Evolutionary conservation across 1,284 basidiomycete genomes (phyloP).

Genomic region (Rhizoctonia solani): DNA sequence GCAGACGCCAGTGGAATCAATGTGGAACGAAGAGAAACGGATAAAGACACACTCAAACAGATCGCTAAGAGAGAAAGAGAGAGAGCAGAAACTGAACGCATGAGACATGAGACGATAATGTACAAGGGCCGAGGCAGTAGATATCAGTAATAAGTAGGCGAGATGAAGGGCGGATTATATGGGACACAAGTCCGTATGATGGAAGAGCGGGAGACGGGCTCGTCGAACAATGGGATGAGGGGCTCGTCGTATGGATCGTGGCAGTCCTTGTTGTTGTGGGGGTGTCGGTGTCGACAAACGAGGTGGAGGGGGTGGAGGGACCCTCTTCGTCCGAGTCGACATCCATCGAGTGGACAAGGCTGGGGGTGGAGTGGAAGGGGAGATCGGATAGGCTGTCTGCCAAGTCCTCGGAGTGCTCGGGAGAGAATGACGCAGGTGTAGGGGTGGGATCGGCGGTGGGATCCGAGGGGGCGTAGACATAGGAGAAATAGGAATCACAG

Average conservation of each 20-base stretch:
- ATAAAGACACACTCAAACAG: too few relatives aligned
- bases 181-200: slow-evolving; percentile 28
- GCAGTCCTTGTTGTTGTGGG: not conserved
- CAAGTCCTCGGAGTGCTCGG: slow-evolving; percentile 70
- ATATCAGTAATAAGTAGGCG: slow-evolving; percentile 32
- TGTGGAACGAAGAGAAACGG: slow-evolving; percentile 29
- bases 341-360: slow-evolving; percentile 15
- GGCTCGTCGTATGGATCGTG: slow-evolving; percentile 19
- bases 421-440: slow-evolving; percentile 46
- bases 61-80: too few relatives aligned
- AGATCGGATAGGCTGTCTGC: slow-evolving; percentile 44
- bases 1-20: slow-evolving; percentile 9
- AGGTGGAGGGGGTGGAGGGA: slow-evolving; percentile 20
- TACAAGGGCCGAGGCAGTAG: slow-evolving; percentile 32
- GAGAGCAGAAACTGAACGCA: slow-evolving; percentile 2
- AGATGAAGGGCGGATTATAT: slow-evolving; percentile 23
- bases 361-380: slow-evolving; percentile 25
- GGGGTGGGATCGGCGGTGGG: too few relatives aligned
- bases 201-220: slow-evolving; percentile 26
- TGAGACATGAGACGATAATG: slow-evolving; percentile 11
- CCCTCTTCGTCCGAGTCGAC: slow-evolving; percentile 24
- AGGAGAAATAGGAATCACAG: slow-evolving; percentile 36
- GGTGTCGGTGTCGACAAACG: slow-evolving; percentile 22
- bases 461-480: too few relatives aligned
- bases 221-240: slow-evolving; percentile 17